Percentiles rank a stretch among this genome's conserved stretches.
Evolutionary conservation across 2,329 filamentous ascomycete species (phyloP).

Genomic region (Clonostachys chloroleuca): DNA sequence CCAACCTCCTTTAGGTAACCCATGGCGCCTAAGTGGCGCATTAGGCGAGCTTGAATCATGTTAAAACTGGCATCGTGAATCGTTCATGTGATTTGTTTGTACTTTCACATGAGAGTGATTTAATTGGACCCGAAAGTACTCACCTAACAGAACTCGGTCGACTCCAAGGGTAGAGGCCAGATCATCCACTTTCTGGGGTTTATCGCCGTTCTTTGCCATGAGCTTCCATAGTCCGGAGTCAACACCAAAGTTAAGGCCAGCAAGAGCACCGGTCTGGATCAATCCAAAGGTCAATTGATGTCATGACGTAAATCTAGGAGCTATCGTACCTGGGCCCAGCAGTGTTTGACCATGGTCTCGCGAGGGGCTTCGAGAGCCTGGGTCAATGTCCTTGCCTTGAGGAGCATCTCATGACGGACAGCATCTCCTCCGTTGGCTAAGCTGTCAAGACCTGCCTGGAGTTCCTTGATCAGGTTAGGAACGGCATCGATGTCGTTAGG

Average conservation of each 20-base stretch:
- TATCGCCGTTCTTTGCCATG: neutral
- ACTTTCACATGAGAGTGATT: no score
- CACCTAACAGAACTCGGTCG: neutral
- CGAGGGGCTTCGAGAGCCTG: neutral
- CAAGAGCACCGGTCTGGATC: neutral
- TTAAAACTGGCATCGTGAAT: neutral
- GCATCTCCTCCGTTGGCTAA: neutral
- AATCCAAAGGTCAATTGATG: neutral
- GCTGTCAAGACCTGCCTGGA: neutral
- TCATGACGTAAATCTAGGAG: neutral
- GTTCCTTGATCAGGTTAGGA: constrained; percentile 4
- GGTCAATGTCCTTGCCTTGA: neutral
- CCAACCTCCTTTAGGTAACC: constrained; percentile 28
- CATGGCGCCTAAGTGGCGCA: constrained; percentile 28
- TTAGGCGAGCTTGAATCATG: neutral
- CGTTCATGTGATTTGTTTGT: no score
- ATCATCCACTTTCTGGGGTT: neutral
- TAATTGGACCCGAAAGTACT: neutral
- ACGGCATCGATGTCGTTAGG: constrained; percentile 9
- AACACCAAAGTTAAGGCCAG: neutral
- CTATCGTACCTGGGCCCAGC: neutral
- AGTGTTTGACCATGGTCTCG: constrained; percentile 1
- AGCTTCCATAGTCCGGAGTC: constrained; percentile 1
- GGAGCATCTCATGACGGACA: neutral
- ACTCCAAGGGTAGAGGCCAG: neutral